Evolutionary conservation across 371 early-diverging fungal genomes (phyloP), one percentile per base, ranked within the genome.

Genomic region (Chytridium lagenaria): DNA sequence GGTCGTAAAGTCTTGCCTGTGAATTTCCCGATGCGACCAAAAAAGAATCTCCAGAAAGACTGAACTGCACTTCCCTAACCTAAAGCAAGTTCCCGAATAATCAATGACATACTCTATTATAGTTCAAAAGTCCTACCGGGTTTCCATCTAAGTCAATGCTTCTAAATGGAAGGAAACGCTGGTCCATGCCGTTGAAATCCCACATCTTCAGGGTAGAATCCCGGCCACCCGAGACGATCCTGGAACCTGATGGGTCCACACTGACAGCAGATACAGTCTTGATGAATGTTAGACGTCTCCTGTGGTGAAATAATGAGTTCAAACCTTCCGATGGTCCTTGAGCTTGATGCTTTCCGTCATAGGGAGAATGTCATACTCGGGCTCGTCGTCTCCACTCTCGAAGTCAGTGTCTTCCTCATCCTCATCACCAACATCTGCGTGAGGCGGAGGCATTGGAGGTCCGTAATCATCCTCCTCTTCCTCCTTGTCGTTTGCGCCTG

Each of bases 111-210:
- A 23, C 16, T 30, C 16, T 30, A 68, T 51, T 28, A 67, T 5
- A 12, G 26, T 52, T 7, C 12, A n/a, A 26, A 10, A 26, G 5
- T 5, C 12, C 23, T 52, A 52, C 87, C 71, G 94, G 95, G 73
- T 95, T 90, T 0, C 93, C 94, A 26, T 87, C 91, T 69, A 92
- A 91, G 37, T 63, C 55, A 51, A 97, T 79, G 7, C 90, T 89
- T 39, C 94, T 83, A 73, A 94, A 95, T 0, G 95, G 91, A 66
- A 87, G 83, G 61, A 91, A 88, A 0, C 87, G 80, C 15, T 88
- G 83, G 79, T 94, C 90, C 96, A 96, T 96, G 16, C 92, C 91
- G 30, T 90, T 84, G 83, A 97, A 97, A 80, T 95, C 95, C 95
- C 96, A 98, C 52, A 96, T 84, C 65, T 91, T 92, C 38, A 96